Evolutionary conservation across 192 early-diverging fungal species (phyloP), one percentile per base, ranked within the genome.

Genomic region (Coemansia biformis): DNA sequence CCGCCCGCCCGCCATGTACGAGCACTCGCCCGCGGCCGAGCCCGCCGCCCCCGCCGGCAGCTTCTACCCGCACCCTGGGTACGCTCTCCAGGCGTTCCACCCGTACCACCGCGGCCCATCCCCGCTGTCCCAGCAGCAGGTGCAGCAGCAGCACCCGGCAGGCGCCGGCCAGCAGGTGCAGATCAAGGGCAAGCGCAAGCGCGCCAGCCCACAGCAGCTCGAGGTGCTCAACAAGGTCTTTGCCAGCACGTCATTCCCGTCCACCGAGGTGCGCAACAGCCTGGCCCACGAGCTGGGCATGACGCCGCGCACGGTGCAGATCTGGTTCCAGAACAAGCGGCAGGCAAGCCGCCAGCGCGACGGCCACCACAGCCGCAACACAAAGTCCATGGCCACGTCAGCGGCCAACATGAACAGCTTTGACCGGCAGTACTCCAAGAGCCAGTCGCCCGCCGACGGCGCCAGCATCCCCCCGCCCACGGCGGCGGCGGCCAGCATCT

Each of bases 241-340:
- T 67, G 74, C 79, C 17, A 65, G 71, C 26, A 90, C 88, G 28
- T 86, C 79, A 31, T 89, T 92, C 46, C 93, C 93, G 15, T 86
- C 85, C 28, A 87, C 88, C 1, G 84, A 89, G 46, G 72, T 85
- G 63, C 81, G 93, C 51, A 59, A 83, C 46, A 75, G 82, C 18
- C 75, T 96, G 0, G 89, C 87, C 46, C 77, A 80, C 44, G 76
- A 86, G 43, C 80, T 90, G 35, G 82, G 83, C 35, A 93, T 96
- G 93, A 83, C 85, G 30, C 89, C 90, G 16, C 81, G 91, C 31
- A 89, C 87, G 0, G 87, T 96, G 16, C 93, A 96, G 72, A 90
- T 96, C 43, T 97, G 93, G 93, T 97, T 97, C 66, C 93, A 97
- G 64, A 96, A 96, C 77, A 85, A 84, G 57, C 80, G 93, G 26